Conservation (phyloP, 225 moss, liverwort and hornwort genomes). For the Straminergon stramineum region DNA sequence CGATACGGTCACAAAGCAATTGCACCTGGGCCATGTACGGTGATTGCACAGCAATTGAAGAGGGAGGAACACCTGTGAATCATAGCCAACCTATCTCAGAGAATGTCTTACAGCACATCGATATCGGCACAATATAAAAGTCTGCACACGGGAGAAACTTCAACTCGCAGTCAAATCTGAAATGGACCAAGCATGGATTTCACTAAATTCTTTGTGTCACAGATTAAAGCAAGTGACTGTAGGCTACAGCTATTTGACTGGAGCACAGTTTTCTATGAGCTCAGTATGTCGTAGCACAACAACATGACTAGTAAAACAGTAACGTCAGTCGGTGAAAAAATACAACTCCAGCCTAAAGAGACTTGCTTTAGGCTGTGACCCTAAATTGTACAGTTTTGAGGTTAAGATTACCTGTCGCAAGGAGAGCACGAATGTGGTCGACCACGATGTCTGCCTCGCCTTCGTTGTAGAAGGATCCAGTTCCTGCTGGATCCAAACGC, state of each 20-base stretch:
- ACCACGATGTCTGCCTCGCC: conserved; percentile 95
- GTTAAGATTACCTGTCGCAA: conserved; percentile 49
- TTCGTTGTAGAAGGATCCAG: conserved; percentile 93
- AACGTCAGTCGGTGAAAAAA: not conserved
- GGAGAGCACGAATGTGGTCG: conserved; percentile 71
- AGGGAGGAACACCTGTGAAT: conserved; percentile 56
- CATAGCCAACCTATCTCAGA: not conserved
- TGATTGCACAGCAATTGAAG: conserved; percentile 85
- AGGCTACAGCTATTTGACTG: not conserved
- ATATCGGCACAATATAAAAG: not conserved
- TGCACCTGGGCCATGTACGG: conserved; percentile 98
- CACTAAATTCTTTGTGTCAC: not conserved
- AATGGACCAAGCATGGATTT: not conserved
- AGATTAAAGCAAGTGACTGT: not conserved
- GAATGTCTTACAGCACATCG: not conserved
- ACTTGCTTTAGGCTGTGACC: not conserved
- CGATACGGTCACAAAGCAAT: conserved; percentile 74
- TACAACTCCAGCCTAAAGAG: not conserved
- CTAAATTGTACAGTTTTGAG: not conserved
- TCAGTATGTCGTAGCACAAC: not conserved
- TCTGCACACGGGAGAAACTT: not conserved
- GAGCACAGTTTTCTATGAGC: not conserved
- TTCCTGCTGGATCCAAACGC: conserved; percentile 83
- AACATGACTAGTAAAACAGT: not conserved
- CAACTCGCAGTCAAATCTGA: not conserved